Evolutionary conservation across 805 yeast genomes (phyloP).

Genomic region (Starmerella bombicola): DNA sequence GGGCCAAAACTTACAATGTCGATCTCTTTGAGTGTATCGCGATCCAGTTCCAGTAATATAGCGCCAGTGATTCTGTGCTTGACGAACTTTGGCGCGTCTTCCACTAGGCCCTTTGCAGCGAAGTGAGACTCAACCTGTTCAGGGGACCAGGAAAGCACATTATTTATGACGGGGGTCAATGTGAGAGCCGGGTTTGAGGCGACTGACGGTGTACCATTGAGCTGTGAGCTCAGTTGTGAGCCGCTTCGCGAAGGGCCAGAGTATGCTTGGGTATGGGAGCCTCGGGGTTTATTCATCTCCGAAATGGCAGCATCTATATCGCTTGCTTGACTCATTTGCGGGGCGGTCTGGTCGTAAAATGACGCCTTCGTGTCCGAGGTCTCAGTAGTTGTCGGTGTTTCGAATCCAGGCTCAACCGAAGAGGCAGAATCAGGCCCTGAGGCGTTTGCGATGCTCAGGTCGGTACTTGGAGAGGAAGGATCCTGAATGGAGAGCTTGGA

Average conservation of each 20-base stretch:
- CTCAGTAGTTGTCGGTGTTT: neutral
- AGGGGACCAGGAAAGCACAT: conserved; percentile 57
- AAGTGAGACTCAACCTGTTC: conserved; percentile 74
- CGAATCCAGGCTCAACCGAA: neutral
- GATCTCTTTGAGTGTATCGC: conserved; percentile 76
- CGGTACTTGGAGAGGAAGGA: conserved; percentile 2
- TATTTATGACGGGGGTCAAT: neutral
- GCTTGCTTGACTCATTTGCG: conserved; percentile 11
- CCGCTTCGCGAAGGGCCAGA: neutral
- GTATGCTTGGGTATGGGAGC: no score
- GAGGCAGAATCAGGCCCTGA: conserved; percentile 6
- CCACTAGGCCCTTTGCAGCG: conserved; percentile 56
- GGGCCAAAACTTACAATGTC: conserved; percentile 92
- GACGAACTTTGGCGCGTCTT: conserved; percentile 65
- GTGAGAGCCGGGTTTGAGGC: neutral
- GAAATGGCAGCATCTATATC: conserved; percentile 34
- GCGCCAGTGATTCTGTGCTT: conserved; percentile 82
- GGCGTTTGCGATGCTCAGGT: neutral
- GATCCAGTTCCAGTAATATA: conserved; percentile 72
- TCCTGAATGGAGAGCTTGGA: conserved; percentile 2
- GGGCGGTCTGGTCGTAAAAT: neutral
- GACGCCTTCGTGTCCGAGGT: neutral
- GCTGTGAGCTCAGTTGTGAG: neutral
- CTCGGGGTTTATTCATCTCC: conserved; percentile 17
- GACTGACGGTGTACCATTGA: neutral